Percentiles rank a stretch among this genome's conserved stretches.
These are phyloP conservation scores for Russula sp. DNA, from an alignment of 768 basidiomycete genomes.

Conservation along the genomic window DNA sequence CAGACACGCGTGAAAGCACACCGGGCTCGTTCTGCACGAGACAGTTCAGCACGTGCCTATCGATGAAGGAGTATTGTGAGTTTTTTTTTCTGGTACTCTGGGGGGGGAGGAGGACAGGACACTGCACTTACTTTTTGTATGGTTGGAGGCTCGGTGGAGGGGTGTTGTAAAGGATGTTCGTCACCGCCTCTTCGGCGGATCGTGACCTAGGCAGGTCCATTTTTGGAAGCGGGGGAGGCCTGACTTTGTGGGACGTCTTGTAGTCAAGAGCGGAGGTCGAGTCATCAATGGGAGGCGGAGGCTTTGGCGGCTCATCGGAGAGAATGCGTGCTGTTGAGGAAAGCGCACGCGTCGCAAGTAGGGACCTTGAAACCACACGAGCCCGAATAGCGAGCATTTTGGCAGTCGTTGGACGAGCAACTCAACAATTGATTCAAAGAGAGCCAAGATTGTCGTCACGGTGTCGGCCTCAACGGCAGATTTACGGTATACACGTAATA, in stretches of 20 bases:
- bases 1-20: slow-evolving; percentile 96
- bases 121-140: slow-evolving; percentile 71
- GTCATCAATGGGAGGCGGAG: slow-evolving; percentile 79
- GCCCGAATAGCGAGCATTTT: slow-evolving; percentile 17
- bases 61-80: too few relatives aligned
- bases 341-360: slow-evolving; percentile 26
- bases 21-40: slow-evolving; percentile 99
- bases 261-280: slow-evolving; percentile 95
- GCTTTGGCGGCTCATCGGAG: slow-evolving; percentile 46
- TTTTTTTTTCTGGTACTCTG: not conserved
- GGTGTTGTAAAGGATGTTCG: slow-evolving; percentile 96
- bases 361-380: slow-evolving; percentile 6
- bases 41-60: slow-evolving; percentile 92
- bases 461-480: too few relatives aligned
- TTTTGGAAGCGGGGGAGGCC: slow-evolving; percentile 80
- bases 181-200: slow-evolving; percentile 92
- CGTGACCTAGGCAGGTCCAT: slow-evolving; percentile 80
- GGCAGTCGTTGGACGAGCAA: not conserved
- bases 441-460: too few relatives aligned
- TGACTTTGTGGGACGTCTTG: slow-evolving; percentile 61
- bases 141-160: slow-evolving; percentile 88
- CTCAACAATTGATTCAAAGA: not conserved
- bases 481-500: not conserved
- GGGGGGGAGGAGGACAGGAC: too few relatives aligned
- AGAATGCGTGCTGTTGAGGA: slow-evolving; percentile 22